These are phyloP conservation scores for Medicago ruthenica DNA, from an alignment of 306 rosid genomes.

Conservation along the genomic window DNA sequence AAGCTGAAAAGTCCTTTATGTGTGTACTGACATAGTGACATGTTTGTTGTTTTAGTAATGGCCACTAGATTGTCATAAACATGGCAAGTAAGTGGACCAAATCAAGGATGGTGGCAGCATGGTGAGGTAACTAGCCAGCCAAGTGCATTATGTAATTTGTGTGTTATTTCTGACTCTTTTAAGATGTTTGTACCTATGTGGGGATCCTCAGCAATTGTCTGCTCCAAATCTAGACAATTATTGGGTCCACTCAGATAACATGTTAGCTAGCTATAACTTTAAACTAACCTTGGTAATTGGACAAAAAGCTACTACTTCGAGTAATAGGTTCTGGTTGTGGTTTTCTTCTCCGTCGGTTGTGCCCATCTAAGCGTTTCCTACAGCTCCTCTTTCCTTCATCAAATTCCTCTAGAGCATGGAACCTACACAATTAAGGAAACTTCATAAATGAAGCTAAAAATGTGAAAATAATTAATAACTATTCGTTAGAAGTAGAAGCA, in stretches of 20 bases:
- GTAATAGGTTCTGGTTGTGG: conserved; percentile 76
- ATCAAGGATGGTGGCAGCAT: conserved; percentile 42
- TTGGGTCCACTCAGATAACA: conserved; percentile 45
- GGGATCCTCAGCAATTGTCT: conserved; percentile 49
- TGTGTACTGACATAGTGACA: conserved; percentile 35
- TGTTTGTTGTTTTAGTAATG: conserved; percentile 44
- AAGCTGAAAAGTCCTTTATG: conserved; percentile 36
- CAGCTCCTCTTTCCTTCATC: conserved; percentile 98
- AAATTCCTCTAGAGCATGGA: conserved; percentile 93
- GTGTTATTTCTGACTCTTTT: conserved; percentile 44
- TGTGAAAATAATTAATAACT: neutral
- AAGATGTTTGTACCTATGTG: conserved; percentile 50
- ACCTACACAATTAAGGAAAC: conserved; percentile 52
- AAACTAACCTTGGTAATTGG: conserved; percentile 75
- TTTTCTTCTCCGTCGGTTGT: conserved; percentile 92
- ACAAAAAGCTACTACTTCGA: conserved; percentile 55
- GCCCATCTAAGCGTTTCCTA: conserved; percentile 93
- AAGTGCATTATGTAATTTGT: conserved; percentile 32
- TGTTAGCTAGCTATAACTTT: conserved; percentile 25
- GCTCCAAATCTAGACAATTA: conserved; percentile 52
- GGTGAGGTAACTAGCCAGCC: conserved; percentile 18
- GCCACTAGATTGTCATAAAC: conserved; percentile 44
- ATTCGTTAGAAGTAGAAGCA: too few relatives aligned
- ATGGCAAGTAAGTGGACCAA: conserved; percentile 48
- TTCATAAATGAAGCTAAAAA: neutral